A percentile compares a stretch with the other conserved stretches of the same genome.
Evolutionary conservation across 1,284 basidiomycete species (phyloP).

Genomic region (Cutaneotrichosporon dermatis): DNA sequence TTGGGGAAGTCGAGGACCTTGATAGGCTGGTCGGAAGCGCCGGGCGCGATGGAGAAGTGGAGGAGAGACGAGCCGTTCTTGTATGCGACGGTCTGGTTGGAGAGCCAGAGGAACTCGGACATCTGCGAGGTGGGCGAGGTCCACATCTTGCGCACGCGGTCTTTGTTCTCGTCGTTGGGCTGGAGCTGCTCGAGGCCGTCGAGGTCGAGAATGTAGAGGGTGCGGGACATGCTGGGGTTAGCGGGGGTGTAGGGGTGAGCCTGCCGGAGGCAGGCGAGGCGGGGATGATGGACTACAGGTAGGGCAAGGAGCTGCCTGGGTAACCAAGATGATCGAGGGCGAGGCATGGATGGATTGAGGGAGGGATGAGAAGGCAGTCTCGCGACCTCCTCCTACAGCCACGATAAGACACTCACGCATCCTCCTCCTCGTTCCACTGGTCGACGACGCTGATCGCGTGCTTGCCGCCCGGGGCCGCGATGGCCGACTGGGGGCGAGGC

Average conservation of each 20-base stretch:
- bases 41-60: constrained; percentile 21
- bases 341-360: too few relatives aligned
- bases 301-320: too few relatives aligned
- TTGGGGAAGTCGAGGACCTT: constrained; percentile 46
- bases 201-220: constrained; percentile 53
- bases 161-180: neutral
- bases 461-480: constrained; percentile 63
- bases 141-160: constrained; percentile 20
- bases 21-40: constrained; percentile 4
- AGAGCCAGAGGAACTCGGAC: constrained; percentile 42
- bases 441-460: constrained; percentile 64
- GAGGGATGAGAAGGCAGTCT: too few relatives aligned
- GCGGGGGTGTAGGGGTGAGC: neutral
- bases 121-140: constrained; percentile 19
- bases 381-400: too few relatives aligned
- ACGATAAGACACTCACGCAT: constrained; percentile 56
- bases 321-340: too few relatives aligned
- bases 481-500: constrained; percentile 62
- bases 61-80: constrained; percentile 35
- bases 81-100: constrained; percentile 40
- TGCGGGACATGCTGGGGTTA: constrained; percentile 60
- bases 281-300: too few relatives aligned
- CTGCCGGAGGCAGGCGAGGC: too few relatives aligned
- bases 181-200: constrained; percentile 5
- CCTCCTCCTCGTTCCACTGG: constrained; percentile 63